Evolutionary conservation across 1,284 basidiomycete genomes (phyloP).

Genomic region (Cryptococcus maquisensis): DNA sequence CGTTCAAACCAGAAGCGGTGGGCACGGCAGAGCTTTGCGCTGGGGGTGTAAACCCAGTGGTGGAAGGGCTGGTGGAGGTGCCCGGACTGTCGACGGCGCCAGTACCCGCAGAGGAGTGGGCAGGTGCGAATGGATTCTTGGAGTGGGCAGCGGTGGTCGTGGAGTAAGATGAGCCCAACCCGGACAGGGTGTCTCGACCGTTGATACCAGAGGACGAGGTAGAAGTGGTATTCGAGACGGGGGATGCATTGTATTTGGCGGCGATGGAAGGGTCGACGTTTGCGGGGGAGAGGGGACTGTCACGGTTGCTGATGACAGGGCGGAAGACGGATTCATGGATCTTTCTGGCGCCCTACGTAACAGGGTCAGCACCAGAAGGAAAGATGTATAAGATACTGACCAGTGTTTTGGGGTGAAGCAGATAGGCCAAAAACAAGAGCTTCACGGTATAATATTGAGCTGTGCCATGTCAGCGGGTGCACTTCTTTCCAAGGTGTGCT

Average conservation of each 20-base stretch:
- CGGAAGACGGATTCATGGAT: slow-evolving; percentile 27
- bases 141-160: not conserved
- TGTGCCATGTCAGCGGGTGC: slow-evolving; percentile 4
- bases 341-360: slow-evolving; percentile 26
- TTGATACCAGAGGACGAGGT: too few species aligned
- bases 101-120: not conserved
- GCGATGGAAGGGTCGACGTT: not conserved
- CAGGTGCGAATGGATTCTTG: not conserved
- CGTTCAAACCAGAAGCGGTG: not conserved
- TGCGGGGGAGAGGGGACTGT: not conserved
- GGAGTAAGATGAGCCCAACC: not conserved
- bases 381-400: slow-evolving; percentile 5
- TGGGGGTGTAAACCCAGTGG: not conserved
- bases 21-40: not conserved
- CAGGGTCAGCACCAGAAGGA: slow-evolving; percentile 2
- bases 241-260: not conserved
- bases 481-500: not conserved
- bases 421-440: slow-evolving; percentile 36
- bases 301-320: slow-evolving; percentile 11
- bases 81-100: not conserved
- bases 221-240: too few species aligned
- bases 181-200: too few species aligned
- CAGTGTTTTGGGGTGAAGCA: slow-evolving; percentile 38
- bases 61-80: not conserved
- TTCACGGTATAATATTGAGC: slow-evolving; percentile 44